phyloP scores from a whole-genome alignment of 345 rosid genomes.

The Populus deltoides region DNA sequence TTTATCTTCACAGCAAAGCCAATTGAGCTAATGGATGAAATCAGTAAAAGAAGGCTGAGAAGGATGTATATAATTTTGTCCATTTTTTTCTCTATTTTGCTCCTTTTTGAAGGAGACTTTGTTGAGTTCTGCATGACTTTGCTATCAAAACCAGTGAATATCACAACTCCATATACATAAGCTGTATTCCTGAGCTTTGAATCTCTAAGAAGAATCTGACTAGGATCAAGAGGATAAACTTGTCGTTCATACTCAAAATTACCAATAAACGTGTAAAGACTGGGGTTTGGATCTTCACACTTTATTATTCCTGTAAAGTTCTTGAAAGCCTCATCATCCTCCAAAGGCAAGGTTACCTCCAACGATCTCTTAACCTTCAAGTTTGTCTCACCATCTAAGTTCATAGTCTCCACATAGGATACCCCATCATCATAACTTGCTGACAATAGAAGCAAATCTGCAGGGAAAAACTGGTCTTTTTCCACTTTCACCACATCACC shows the following conservation, averaged over 20 bases:
- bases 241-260: conserved; percentile 64
- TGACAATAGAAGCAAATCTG: conserved; percentile 84
- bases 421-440: conserved; percentile 92
- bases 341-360: conserved; percentile 63
- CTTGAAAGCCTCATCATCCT: conserved; percentile 62
- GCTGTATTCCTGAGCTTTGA: conserved; percentile 92
- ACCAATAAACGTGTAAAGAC: conserved; percentile 82
- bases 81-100: conserved; percentile 81
- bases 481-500: conserved; percentile 87
- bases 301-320: conserved; percentile 55
- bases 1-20: conserved; percentile 86
- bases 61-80: conserved; percentile 87
- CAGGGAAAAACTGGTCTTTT: conserved; percentile 91
- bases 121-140: conserved; percentile 96
- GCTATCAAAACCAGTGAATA: conserved; percentile 88
- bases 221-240: conserved; percentile 68
- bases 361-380: conserved; percentile 80
- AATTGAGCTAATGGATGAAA: conserved; percentile 74
- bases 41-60: conserved; percentile 59
- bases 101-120: conserved; percentile 83
- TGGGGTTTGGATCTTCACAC: conserved; percentile 97
- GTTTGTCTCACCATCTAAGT: conserved; percentile 95
- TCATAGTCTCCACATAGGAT: conserved; percentile 99
- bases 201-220: conserved; percentile 92
- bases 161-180: conserved; percentile 68